Base-by-base conservation (phyloP, 2,329 filamentous ascomycete genomes). In the Hymenoscyphus scutula region DNA sequence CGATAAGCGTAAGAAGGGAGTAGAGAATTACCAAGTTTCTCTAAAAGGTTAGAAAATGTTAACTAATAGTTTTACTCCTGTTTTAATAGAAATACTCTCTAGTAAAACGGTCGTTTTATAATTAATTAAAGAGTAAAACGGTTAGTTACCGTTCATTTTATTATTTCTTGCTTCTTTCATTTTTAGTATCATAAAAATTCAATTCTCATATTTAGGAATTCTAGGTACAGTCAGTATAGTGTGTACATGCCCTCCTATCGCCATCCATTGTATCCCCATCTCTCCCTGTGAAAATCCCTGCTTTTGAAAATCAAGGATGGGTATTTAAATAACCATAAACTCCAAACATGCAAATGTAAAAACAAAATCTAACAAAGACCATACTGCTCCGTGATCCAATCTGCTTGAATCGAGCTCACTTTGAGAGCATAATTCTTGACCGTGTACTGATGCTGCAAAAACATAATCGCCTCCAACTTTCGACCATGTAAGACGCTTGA, bases 401-500 rank as follows among this genome's bases (percentile, higher is more conserved):
- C 76, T 0, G 81, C 82, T 64, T 86, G 82, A 17, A 88, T 80
- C 0, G 80, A 81, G 73, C 84, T 87, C 64, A 88, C 85, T 73
- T 85, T 88, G 72, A 87, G 88, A 0, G 83, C 86, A 64, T 88
- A 89, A 69, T 84, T 88, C 75, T 86, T 87, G 60, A 81, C 81
- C 1, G 86, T 89, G 68, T 83, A 89, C 0, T 89, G 84, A 66
- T 89, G 83, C 66, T 89, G 86, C 10, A 89, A 72, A 65, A 88
- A 89, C 85, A 89, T 86, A 71, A 89, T 87, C 3, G 85, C 85
- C 74, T 88, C 85, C 70, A 80, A 81, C 74, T 87, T 88, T 69
- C 82, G 79, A 0, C 86, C 85, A 65, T 87, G 84, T 56, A 89
- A 68, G 0, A 86, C 83, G 66, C 86, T 89, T 0, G 84, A 80